Evolutionary conservation across 768 basidiomycete genomes (phyloP), one percentile per base, ranked within the genome.

Genomic region (Tulasnella sp.): DNA sequence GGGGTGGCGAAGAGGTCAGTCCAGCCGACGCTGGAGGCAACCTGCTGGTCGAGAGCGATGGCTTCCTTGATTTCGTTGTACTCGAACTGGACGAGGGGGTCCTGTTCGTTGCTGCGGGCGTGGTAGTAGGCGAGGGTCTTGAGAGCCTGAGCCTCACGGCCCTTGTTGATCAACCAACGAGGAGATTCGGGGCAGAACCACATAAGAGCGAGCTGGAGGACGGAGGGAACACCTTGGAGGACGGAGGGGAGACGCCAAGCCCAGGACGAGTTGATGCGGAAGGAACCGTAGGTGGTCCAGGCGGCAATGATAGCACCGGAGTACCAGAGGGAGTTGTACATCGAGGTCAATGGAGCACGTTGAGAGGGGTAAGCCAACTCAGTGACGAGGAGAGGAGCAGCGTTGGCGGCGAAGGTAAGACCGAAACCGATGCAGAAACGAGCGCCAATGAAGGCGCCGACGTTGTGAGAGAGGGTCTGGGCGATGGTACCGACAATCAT

Each of bases 261-360:
- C 90, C 90, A 93, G 29, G 86, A 85, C 76, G 76, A 86, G 67
- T 78, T 73, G 69, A 92, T 87, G 79, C 85, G 84, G 83, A 90
- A 89, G 16, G 92, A 90, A 29, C 91, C 92, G 77, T 87, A 94
- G 0, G 90, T 91, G 0, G 89, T 83, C 93, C 91, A 94, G n/a
- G 91, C 91, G 41, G 91, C 84, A 73, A 92, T 77, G 78, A 93
- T 91, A 71, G 90, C 83, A 72, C 92, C 92, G 17, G 89, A 88
- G 78, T 91, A 92, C 91, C 92, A 94, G 74, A 92, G 87, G 36
- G 90, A 89, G 83, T 92, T 91, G 83, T 90, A 92, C 66, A 87
- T 80, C 1, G 90, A 88, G 16, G 90, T 94, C 73, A 95, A 80
- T 39, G 88, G 87, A 16, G 88, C 89, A 75, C 93, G 91, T 80